phyloP scores from a whole-genome alignment of 306 rosid species.

The Castanea mollissima region DNA sequence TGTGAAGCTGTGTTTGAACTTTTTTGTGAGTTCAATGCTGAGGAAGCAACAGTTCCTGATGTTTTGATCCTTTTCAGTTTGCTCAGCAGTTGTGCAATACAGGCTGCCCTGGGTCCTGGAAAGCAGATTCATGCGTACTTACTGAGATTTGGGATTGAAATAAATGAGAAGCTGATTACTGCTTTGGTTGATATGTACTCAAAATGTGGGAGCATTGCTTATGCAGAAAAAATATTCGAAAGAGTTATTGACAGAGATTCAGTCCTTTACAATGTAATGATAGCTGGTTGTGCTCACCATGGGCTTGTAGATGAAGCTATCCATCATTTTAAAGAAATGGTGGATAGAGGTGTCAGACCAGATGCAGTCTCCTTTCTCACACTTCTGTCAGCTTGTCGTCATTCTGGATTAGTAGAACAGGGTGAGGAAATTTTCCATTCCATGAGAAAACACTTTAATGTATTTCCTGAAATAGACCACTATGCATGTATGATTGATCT shows the following conservation, averaged over 20 bases:
- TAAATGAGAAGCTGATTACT: slow-evolving; percentile 53
- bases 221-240: slow-evolving; percentile 51
- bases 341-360: slow-evolving; percentile 45
- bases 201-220: slow-evolving; percentile 62
- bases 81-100: slow-evolving; percentile 68
- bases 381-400: slow-evolving; percentile 76
- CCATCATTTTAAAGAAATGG: slow-evolving; percentile 58
- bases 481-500: slow-evolving; percentile 84
- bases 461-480: slow-evolving; percentile 59
- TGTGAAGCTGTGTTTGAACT: slow-evolving; percentile 59
- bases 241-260: slow-evolving; percentile 42
- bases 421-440: slow-evolving; percentile 64
- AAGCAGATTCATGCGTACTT: slow-evolving; percentile 70
- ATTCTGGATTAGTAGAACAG: slow-evolving; percentile 50
- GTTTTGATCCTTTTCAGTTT: slow-evolving; percentile 44
- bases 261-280: slow-evolving; percentile 64
- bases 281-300: slow-evolving; percentile 78
- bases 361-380: slow-evolving; percentile 70
- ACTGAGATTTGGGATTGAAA: slow-evolving; percentile 41
- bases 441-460: slow-evolving; percentile 51
- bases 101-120: slow-evolving; percentile 64
- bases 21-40: slow-evolving; percentile 40
- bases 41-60: slow-evolving; percentile 44
- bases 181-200: slow-evolving; percentile 83
- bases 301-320: slow-evolving; percentile 58